phyloP scores from a whole-genome alignment of 345 rosid species.

The Nephelium lappaceum region DNA sequence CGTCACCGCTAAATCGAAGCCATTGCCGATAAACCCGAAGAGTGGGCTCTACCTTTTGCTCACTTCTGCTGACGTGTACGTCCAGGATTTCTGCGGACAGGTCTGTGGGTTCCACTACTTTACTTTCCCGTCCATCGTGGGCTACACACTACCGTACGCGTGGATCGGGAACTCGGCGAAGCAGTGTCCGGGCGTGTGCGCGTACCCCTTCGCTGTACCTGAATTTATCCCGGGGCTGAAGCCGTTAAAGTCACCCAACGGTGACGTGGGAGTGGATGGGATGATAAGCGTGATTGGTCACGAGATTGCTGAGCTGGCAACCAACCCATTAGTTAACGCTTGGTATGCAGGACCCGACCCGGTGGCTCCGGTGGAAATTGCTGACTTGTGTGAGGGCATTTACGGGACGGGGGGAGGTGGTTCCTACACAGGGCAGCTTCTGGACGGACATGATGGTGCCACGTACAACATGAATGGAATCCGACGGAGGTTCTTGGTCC shows the following conservation, averaged over 20 bases:
- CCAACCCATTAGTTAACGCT: slow-evolving; percentile 92
- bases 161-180: slow-evolving; percentile 97
- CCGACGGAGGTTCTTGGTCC: slow-evolving; percentile 81
- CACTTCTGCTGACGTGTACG: slow-evolving; percentile 89
- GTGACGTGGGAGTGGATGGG: slow-evolving; percentile 88
- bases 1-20: slow-evolving; percentile 63
- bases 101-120: slow-evolving; percentile 97
- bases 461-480: slow-evolving; percentile 91
- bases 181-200: slow-evolving; percentile 88
- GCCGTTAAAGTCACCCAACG: slow-evolving; percentile 79
- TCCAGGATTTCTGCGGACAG: slow-evolving; percentile 91
- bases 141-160: slow-evolving; percentile 92
- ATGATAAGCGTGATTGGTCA: slow-evolving; percentile 96
- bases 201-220: slow-evolving; percentile 91
- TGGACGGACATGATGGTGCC: slow-evolving; percentile 67
- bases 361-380: slow-evolving; percentile 85
- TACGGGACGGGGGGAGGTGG: slow-evolving; percentile 99
- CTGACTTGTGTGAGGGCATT: slow-evolving; percentile 95
- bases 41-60: slow-evolving; percentile 80
- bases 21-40: slow-evolving; percentile 72
- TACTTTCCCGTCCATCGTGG: slow-evolving; percentile 94
- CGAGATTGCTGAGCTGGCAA: slow-evolving; percentile 95
- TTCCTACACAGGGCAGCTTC: slow-evolving; percentile 86
- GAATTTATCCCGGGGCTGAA: slow-evolving; percentile 61
- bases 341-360: slow-evolving; percentile 98